phyloP scores from a whole-genome alignment of 441 rosid genomes.

The Populus hybrid region DNA sequence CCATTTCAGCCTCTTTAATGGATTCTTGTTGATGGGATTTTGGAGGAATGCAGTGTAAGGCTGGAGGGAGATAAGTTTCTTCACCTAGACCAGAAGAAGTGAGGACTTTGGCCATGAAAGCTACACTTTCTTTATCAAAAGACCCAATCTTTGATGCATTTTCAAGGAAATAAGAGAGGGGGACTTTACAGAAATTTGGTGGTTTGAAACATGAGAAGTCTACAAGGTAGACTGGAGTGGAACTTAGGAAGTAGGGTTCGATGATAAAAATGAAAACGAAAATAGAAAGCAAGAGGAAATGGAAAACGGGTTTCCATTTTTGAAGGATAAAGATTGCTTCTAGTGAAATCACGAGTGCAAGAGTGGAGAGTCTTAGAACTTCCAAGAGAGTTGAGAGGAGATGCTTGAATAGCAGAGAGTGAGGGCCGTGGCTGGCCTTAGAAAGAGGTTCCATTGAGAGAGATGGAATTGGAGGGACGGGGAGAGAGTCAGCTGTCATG shows the following conservation, averaged over 20 bases:
- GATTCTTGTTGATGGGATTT: conserved; percentile 34
- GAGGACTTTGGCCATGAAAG: conserved; percentile 55
- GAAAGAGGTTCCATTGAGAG: conserved; percentile 8
- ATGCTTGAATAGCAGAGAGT: conserved; percentile 9
- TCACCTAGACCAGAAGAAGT: conserved; percentile 42
- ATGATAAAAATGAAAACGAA: conserved; percentile 8
- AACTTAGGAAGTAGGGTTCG: conserved; percentile 13
- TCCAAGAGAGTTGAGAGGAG: conserved; percentile 15
- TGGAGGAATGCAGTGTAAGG: conserved; percentile 47
- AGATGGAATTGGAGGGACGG: background rate
- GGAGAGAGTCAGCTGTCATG: background rate
- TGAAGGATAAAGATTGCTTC: conserved; percentile 16
- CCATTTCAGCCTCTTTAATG: conserved; percentile 44
- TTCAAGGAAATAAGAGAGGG: conserved; percentile 38
- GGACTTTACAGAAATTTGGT: conserved; percentile 35
- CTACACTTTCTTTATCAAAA: conserved; percentile 39
- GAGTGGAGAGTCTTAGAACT: conserved; percentile 10
- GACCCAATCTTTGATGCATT: conserved; percentile 30
- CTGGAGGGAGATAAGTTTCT: conserved; percentile 57
- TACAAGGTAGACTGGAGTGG: conserved; percentile 36
- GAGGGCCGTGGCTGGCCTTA: conserved; percentile 2
- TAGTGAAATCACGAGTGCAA: conserved; percentile 9
- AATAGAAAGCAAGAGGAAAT: conserved; percentile 14
- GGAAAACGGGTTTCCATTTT: conserved; percentile 24
- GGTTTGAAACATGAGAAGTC: conserved; percentile 56